Evolutionary conservation across 345 rosid genomes (phyloP), one percentile per base, ranked within the genome.

Genomic region (Syzygium oleosum): DNA sequence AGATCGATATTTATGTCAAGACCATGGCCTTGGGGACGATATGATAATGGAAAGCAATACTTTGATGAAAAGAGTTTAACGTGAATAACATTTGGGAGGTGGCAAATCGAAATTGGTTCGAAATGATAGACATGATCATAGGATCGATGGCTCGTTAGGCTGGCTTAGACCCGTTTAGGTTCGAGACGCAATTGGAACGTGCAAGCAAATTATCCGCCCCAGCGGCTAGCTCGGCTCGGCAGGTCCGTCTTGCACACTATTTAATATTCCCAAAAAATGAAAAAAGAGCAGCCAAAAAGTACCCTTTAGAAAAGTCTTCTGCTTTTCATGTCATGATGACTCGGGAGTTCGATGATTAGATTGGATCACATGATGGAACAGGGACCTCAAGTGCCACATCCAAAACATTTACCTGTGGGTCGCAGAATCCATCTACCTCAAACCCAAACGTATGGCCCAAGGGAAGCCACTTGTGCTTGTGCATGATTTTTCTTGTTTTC

Each of bases 81-180:
- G 73, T 34, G 6, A 61, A n/a, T 61, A 11, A 61, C n/a, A n/a
- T 25, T 3, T 58, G 65, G 29, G 68, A 59, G 12, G 43, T 14
- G 43, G 3, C 3, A 7, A 7, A 29, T 15, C 5, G 1, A 65
- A 65, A 65, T 0, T 0, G 12, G 19, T 12, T 31, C 21, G 15
- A 65, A 29, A 15, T 16, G 43, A 16, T 31, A 15, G 41, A 65
- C 3, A 22, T 1, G 3, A 34, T n/a, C 19, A 13, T 13, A 19
- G 16, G 17, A n/a, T 61, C 8, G 4, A 16, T 7, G 21, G 6
- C 55, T 53, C 22, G 21, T 29, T 3, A 29, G 41, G 41, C 11
- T 14, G 4, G 17, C 41, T 21, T 15, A 29, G 17, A 29, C 41
- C 77, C 0, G 1, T n/a, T 29, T 29, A 15, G 41, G 77, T 41